Base-by-base conservation (phyloP, 495 filamentous ascomycete species). In the Parmelia sp. region DNA sequence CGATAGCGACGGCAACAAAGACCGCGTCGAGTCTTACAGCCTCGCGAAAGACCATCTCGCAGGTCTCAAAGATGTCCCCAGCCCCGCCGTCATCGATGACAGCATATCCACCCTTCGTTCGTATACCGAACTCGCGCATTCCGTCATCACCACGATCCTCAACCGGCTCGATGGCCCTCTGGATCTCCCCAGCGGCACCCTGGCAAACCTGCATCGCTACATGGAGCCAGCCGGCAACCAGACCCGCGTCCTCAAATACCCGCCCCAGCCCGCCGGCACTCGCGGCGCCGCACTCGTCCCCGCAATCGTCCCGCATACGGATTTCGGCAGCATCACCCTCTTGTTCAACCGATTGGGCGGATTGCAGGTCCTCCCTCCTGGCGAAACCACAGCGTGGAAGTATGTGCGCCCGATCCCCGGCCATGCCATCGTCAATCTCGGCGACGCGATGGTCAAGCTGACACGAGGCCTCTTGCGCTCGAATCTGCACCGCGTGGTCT, bases 381-480 rank as follows among this genome's bases (percentile, higher is more conserved):
- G 12, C 7, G 45, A 49, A 12, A 27, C n/a, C n/a, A 27, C 45
- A 12, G 45, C 45, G 12, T 49, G 45, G 45, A 61, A 57, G 10
- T 75, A 63, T 60, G 70, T 74, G 14, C 64, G 64, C 55, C 74
- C 74, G 15, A 59, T 64, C 49, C 69, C 62, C 19, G 71, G 69
- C 27, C 66, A 63, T 57, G 73, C 73, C 6, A 75, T 76, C 45
- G 58, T 75, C 62, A 75, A 76, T 56, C 56, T 74, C 9, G 74
- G 74, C 17, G 74, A 76, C 60, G 72, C 73, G 0, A 69, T 73
- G 40, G 71, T 70, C 9, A 68, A 69, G 57, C 70, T 68, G 60
- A 72, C 67, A 0, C 68, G 68, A 57, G 72, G 71, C 31, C 55
- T 71, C 25, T 59, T 76, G 58, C 70, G 64, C 49, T 63, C 51